Base-by-base conservation (phyloP, 805 yeast species). In the Metschnikowia amazonensis region DNA sequence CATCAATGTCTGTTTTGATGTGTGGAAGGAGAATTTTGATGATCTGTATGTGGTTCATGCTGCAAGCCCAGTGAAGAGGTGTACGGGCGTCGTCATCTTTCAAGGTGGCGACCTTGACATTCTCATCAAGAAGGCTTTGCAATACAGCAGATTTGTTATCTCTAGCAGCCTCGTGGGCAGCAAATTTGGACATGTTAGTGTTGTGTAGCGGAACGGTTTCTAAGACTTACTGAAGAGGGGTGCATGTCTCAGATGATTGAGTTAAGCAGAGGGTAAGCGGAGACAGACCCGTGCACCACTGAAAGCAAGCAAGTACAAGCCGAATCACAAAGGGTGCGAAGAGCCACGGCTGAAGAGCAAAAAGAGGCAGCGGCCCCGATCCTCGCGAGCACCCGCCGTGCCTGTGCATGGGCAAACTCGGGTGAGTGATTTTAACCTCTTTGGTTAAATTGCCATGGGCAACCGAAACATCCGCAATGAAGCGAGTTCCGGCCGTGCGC, bases 31-130 rank as follows among this genome's bases (percentile, higher is more conserved):
- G 30, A 70, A 74, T 45, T 64, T 67, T 45, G 72, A 79, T 80
- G 16, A 84, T 70, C 23, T 77, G 80, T 5, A 65, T 56, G 46
- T 82, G 74, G 41, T 79, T 77, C 54, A 74, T 74, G 1, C 95
- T 79, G 23, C 83, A 79, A 1, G 97, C 96, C 97, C 97, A 90
- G 62, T 88, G 95, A 39, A 89, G 66, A 2, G 96, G 85, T 2
- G 86, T 81, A 52, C 97, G 74, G 1, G 81, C 83, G 58, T 89
- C 97, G 2, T 72, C 75, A 62, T 90, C 97, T 48, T 63, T 70
- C 13, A 57, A 42, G 2, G 74, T 53, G 0, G 78, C 76, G 11
- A 70, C 58, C 27, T 72, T 67, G 6, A 88, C 84, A 38, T 76
- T 63, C 18, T 74, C 68, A 9, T 66, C 63, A 4, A 87, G 58